Evolutionary conservation across 805 yeast genomes (phyloP).

Genomic region (Wickerhamiella alocasiicola): DNA sequence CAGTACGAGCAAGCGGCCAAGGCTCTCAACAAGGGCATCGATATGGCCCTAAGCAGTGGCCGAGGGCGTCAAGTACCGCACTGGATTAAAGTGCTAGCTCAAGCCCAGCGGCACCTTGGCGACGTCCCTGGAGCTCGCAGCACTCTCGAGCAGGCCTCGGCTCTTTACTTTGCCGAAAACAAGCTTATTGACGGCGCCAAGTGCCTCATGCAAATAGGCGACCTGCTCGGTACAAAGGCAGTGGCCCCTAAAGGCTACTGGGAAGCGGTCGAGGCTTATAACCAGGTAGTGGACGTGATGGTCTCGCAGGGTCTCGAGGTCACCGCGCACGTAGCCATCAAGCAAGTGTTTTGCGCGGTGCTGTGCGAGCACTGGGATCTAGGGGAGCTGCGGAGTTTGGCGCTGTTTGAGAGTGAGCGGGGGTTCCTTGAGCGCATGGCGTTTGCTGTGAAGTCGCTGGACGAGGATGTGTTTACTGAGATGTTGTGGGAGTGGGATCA

Average conservation of each 20-base stretch:
- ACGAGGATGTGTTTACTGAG: conserved; percentile 16
- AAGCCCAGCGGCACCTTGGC: conserved; percentile 14
- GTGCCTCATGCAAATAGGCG: conserved; percentile 4
- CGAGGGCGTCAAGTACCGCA: conserved; percentile 15
- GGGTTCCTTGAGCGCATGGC: conserved; percentile 13
- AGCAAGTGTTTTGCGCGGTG: conserved; percentile 16
- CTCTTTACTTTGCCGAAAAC: neutral
- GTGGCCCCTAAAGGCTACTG: neutral
- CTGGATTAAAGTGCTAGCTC: conserved; percentile 11
- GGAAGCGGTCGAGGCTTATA: conserved; percentile 8
- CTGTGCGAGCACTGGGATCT: conserved; percentile 7
- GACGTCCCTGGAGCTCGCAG: conserved; percentile 4
- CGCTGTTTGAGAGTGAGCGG: conserved; percentile 15
- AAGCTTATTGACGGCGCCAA: neutral
- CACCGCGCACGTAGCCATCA: conserved; percentile 13
- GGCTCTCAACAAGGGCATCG: conserved; percentile 14
- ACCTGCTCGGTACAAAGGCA: conserved; percentile 5
- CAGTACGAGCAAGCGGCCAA: conserved; percentile 12
- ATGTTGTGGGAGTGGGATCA: conserved; percentile 17
- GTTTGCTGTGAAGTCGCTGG: conserved; percentile 12
- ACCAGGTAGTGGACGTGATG: neutral
- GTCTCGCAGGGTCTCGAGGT: neutral
- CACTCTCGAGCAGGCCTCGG: conserved; percentile 8
- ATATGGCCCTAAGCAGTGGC: conserved; percentile 11
- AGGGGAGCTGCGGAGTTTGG: conserved; percentile 11